Base-by-base conservation (phyloP, 1,284 basidiomycete species). In the Prillingera fragicola region DNA sequence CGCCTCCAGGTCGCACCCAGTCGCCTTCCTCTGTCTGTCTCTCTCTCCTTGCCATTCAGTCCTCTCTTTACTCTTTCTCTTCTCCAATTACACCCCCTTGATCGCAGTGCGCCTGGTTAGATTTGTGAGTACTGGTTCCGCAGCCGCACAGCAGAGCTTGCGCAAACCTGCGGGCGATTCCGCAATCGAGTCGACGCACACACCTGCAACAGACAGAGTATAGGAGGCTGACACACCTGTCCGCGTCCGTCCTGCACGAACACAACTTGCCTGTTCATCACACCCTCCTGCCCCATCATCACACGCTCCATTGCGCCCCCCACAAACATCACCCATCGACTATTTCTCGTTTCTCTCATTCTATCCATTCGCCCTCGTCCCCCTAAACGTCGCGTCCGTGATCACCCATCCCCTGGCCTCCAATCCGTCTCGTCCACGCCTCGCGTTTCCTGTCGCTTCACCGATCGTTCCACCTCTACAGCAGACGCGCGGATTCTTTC, bases 141-240 rank as follows among this genome's bases (percentile, higher is more conserved):
- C n/a, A n/a, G n/a, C n/a, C n/a, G n/a, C n/a, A n/a, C n/a, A n/a
- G n/a, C n/a, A n/a, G n/a, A n/a, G n/a, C n/a, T n/a, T n/a, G n/a
- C n/a, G n/a, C n/a, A n/a, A n/a, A n/a, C n/a, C n/a, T n/a, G n/a
- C n/a, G n/a, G n/a, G n/a, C n/a, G n/a, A n/a, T n/a, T n/a, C n/a
- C n/a, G n/a, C n/a, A n/a, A n/a, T n/a, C n/a, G n/a, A n/a, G n/a
- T n/a, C 35, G 25, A 25, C 23, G 35, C 35, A 36, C 23, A 12
- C 15, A 22, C 15, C 35, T 37, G 35, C 35, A n/a, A 15, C 19
- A 23, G 12, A 37, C n/a, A 26, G 24, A 37, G 27, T 37, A 37
- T 26, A 17, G 24, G 35, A 37, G 35, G 35, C 35, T 37, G 35
- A 37, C 35, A 37, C 35, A 37, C n/a, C 25, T 13, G 17, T 5